Evolutionary conservation across 192 early-diverging fungal species (phyloP).

Genomic region (Kappamyces sp.): DNA sequence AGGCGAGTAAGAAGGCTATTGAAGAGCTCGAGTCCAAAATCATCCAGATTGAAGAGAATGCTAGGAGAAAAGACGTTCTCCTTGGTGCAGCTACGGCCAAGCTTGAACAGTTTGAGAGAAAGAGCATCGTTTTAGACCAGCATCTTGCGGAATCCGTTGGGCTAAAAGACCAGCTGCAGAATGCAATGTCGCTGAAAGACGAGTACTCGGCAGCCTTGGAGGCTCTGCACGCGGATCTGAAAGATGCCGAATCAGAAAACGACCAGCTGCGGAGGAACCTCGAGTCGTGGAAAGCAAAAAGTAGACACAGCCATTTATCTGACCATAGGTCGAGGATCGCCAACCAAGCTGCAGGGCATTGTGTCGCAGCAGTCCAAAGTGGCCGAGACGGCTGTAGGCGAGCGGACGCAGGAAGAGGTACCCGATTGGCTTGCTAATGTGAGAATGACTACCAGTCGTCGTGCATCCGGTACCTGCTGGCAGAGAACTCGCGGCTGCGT

Average conservation of each 20-base stretch:
- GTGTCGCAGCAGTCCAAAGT: too few relatives aligned
- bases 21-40: conserved; percentile 1
- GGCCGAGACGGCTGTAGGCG: too few relatives aligned
- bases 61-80: background rate
- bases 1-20: too few relatives aligned
- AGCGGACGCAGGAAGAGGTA: too few relatives aligned
- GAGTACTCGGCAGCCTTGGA: background rate
- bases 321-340: too few relatives aligned
- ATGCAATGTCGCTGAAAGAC: background rate
- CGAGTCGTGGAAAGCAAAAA: background rate
- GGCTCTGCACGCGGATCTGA: conserved; percentile 5
- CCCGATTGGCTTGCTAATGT: background rate
- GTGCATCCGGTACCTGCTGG: conserved; percentile 7
- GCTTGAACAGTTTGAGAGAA: background rate
- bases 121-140: background rate
- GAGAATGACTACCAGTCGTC: background rate
- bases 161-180: background rate
- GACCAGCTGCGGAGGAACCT: background rate
- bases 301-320: too few relatives aligned
- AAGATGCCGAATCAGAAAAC: background rate
- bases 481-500: conserved; percentile 5
- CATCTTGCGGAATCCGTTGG: background rate
- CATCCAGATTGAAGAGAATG: background rate
- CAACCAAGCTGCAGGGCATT: too few relatives aligned
- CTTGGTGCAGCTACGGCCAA: background rate